Evolutionary conservation across 805 yeast genomes (phyloP), one percentile per base, ranked within the genome.

Genomic region (Barnettozyma sp.): DNA sequence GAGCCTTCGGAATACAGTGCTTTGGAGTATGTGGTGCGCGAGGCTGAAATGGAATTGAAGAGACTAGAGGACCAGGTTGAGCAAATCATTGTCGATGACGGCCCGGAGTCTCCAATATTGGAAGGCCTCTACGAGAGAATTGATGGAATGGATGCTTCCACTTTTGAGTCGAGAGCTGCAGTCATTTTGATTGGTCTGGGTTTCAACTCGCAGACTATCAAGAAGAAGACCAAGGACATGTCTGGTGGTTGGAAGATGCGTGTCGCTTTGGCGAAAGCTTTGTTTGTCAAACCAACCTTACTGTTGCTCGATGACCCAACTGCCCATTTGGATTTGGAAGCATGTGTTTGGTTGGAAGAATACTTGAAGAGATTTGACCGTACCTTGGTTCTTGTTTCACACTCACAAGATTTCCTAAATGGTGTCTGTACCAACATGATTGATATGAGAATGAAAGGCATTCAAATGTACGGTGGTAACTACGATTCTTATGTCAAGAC

Each of bases 171-270:
- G 30, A 78, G 98, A 65, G 98, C 98, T 38, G 95, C 98, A 36
- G 69, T 87, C 49, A 92, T 92, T 55, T 72, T 92, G 57, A 84
- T 84, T 49, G 98, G 98, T 88, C 76, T 92, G 62, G 98, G 98
- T 55, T 92, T 92, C 79, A 84, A 83, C 65, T 56, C 82, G 39
- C 65, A 66, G 48, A 90, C 97, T 39, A 90, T 92, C 56, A 71
- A 74, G 59, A 92, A 92, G 75, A 82, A 80, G 67, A 92, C 98
- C 55, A 88, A 86, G 66, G 97, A 92, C 59, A 92, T 92, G 98
- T 86, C 97, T 58, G 98, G 98, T 76, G 98, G 98, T 62, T 92
- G 98, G 98, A 87, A 87, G 72, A 92, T 92, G 98, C 86, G 98
- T 70, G 98, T 92, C 44, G 97, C 98, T 30, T 72, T 92, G 44